Conservation (phyloP, 176 grass and related monocot genomes). For the Luzula sylvatica region DNA sequence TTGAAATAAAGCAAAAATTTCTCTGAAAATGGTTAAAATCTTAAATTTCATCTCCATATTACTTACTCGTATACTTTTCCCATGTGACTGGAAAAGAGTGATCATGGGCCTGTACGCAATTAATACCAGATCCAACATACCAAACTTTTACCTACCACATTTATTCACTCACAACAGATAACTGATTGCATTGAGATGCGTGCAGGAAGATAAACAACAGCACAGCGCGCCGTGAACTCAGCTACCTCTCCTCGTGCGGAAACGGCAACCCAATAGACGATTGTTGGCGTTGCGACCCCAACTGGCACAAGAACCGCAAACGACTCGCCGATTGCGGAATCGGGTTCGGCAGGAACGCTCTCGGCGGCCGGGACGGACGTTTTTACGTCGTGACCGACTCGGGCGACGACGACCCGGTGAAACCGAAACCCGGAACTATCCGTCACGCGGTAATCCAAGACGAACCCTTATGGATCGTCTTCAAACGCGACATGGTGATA, state of each 20-base stretch:
- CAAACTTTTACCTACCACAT: background rate
- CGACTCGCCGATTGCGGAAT: constrained; percentile 64
- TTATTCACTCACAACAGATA: constrained; percentile 3
- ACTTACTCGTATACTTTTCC: no score
- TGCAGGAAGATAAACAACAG: constrained; percentile 24
- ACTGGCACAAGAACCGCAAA: constrained; percentile 68
- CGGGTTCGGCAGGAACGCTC: constrained; percentile 71
- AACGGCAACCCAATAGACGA: constrained; percentile 77
- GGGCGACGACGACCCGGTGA: constrained; percentile 44
- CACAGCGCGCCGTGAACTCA: constrained; percentile 40
- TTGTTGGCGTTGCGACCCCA: constrained; percentile 65
- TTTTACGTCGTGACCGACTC: constrained; percentile 64
- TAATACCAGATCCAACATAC: constrained; percentile 11
- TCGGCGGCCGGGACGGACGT: constrained; percentile 60
- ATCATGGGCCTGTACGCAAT: constrained; percentile 6
- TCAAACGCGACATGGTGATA: constrained; percentile 60
- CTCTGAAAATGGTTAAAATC: no score
- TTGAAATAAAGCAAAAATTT: no score
- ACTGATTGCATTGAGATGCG: background rate
- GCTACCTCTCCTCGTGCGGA: constrained; percentile 55
- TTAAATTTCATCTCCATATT: no score
- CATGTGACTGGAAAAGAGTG: background rate
- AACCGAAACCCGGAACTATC: constrained; percentile 54
- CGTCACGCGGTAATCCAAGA: constrained; percentile 64
- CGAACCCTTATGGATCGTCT: constrained; percentile 86